Base-by-base conservation (phyloP, 345 rosid species). In the Linum lewisii region DNA sequence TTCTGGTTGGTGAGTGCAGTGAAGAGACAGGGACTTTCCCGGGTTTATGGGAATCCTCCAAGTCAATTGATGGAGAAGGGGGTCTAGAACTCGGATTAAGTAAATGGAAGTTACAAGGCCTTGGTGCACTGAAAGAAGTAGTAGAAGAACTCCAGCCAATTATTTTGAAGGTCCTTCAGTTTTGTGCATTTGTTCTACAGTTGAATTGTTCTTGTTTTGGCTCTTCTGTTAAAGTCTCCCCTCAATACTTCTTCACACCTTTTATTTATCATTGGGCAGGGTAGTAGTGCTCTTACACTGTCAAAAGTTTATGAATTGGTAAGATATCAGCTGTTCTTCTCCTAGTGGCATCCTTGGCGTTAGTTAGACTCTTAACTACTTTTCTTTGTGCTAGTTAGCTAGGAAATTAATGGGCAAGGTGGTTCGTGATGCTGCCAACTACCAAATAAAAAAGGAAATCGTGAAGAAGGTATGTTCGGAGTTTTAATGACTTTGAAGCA, bases 251-350 rank as follows among this genome's bases (percentile, higher is more conserved):
- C 21, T 55, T 25, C 15, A 23, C 29, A 25, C 36, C 67, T 69
- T 72, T 53, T 45, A 21, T 62, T 45, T 65, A 57, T 57, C 9
- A 15, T 63, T 69, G 51, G 60, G 11, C 58, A 91, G 98, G 88
- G 95, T 63, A 85, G 91, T 69, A 75, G 92, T 55, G 64, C 86
- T 67, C 68, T 85, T 69, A 84, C 98, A 57, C 72, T 87, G 76
- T 80, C 83, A 66, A 91, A 81, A 73, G 53, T 79, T 61, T 85
- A 78, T 81, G 81, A 87, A 73, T 74, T 81, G 84, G 98, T 91
- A 81, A 74, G 84, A 53, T 26, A 65, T 21, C 36, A 20, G 36
- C 58, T 23, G 32, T 20, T 51, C 62, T 56, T 65, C 16, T 61
- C 38, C 22, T 63, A 11, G 51, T 65, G 59, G 45, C 21, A 51